Evolutionary conservation across 2,329 filamentous ascomycete genomes (phyloP), one percentile per base, ranked within the genome.

Genomic region (Aspergillus vadensis): DNA sequence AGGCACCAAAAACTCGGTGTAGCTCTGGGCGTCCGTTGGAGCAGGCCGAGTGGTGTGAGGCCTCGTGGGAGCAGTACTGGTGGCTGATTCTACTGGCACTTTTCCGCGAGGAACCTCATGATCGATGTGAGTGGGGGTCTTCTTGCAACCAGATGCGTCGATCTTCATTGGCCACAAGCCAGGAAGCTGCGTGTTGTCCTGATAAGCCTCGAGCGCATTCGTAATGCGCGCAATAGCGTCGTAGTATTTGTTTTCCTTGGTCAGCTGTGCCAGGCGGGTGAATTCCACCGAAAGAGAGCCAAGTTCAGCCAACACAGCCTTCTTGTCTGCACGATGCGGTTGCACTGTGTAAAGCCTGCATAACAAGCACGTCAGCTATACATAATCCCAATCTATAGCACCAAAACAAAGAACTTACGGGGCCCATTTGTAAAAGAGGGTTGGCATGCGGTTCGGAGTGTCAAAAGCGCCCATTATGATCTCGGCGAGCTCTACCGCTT

Each of bases 361-460:
- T 12, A n/a, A 5, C 7, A 30, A 8, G 30, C 10, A 19, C n/a
- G 39, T 55, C 27, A 55, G 53, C 15, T 19, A 53, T 15, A 6
- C 32, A 39, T 14, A 6, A 53, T 14, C 6, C 48, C 36, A 15
- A 19, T 36, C 14, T 23, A 14, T 10, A 39, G 23, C 17, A 5
- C 15, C 14, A 36, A 25, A n/a, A 21, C 12, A 21, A 52, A 17
- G 14, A 57, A 77, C 79, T 74, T 70, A 84, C 65, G 89, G 90
- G 68, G 86, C 85, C 91, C 90, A 97, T 63, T 83, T 80, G 77
- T 94, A 96, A 76, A 88, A 92, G 5, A 92, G 83, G 5, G 91
- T 78, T 2, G 94, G 93, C 91, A 98, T 96, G 67, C 92, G 87
- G 74, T 98, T 97, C 0, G 93, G 93, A 0, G 94, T 97, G 76